phyloP scores from a whole-genome alignment of 331 rosid species.

The Acacia pycnantha region DNA sequence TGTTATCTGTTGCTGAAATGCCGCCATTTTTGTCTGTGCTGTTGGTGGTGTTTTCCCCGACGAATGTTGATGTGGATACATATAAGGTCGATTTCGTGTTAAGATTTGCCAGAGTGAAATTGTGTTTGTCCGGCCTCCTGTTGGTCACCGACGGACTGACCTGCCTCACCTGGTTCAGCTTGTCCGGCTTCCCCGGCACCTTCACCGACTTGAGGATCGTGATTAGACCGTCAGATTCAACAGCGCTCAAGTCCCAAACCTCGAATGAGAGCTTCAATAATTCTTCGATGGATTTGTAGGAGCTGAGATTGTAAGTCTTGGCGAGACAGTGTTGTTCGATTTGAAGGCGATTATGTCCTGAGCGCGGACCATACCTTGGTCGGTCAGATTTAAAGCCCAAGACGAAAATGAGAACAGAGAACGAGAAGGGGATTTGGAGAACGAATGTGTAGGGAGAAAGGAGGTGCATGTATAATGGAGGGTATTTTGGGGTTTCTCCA shows the following conservation, averaged over 20 bases:
- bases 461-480: no score
- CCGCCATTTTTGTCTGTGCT: neutral
- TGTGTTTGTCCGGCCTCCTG: conserved; percentile 34
- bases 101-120: neutral
- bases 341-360: no score
- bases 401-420: no score
- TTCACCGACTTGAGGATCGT: conserved; percentile 48
- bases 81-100: conserved; percentile 10
- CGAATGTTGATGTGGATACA: neutral
- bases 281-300: neutral
- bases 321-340: conserved; percentile 18
- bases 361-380: no score
- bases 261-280: conserved; percentile 45
- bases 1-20: neutral
- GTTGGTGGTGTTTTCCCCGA: neutral
- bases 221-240: conserved; percentile 25
- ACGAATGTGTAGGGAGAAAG: no score
- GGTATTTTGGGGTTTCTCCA: no score
- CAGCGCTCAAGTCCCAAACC: conserved; percentile 53
- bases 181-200: conserved; percentile 38
- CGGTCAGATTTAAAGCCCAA: no score
- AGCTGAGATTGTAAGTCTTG: conserved; percentile 36
- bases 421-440: no score
- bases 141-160: conserved; percentile 54
- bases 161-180: conserved; percentile 72